phyloP scores from a whole-genome alignment of 257 asterid species.

The Salvia splendens region DNA sequence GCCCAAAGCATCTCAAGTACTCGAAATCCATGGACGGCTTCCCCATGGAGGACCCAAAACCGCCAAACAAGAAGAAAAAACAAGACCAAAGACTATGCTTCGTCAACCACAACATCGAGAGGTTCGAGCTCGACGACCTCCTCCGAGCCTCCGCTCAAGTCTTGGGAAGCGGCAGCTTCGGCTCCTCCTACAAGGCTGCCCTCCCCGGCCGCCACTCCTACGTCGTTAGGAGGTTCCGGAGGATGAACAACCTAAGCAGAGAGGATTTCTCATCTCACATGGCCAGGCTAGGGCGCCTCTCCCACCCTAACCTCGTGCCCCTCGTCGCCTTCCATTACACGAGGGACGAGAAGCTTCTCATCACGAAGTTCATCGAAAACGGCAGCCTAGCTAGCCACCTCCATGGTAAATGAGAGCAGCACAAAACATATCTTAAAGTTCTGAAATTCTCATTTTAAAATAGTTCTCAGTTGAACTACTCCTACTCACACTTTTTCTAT shows the following conservation, averaged over 20 bases:
- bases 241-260: conserved; percentile 51
- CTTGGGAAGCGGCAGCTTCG: conserved; percentile 69
- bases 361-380: conserved; percentile 46
- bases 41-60: conserved; percentile 26
- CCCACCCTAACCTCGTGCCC: conserved; percentile 63
- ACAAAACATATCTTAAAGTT: no score
- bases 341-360: conserved; percentile 65
- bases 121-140: conserved; percentile 60
- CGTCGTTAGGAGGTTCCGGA: conserved; percentile 59
- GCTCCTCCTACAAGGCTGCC: conserved; percentile 68
- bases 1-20: conserved; percentile 36
- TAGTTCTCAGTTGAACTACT: no score
- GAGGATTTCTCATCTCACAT: conserved; percentile 56
- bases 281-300: conserved; percentile 51
- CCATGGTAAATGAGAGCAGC: conserved; percentile 43
- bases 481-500: neutral
- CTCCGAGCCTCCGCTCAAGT: conserved; percentile 69
- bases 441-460: no score
- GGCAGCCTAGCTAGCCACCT: conserved; percentile 75
- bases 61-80: conserved; percentile 32
- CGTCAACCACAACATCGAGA: conserved; percentile 43
- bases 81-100: conserved; percentile 41
- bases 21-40: conserved; percentile 37
- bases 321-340: conserved; percentile 63
- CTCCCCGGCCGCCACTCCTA: conserved; percentile 40